Conservation (phyloP, 768 basidiomycete species). For the Auricularia heimuer region DNA sequence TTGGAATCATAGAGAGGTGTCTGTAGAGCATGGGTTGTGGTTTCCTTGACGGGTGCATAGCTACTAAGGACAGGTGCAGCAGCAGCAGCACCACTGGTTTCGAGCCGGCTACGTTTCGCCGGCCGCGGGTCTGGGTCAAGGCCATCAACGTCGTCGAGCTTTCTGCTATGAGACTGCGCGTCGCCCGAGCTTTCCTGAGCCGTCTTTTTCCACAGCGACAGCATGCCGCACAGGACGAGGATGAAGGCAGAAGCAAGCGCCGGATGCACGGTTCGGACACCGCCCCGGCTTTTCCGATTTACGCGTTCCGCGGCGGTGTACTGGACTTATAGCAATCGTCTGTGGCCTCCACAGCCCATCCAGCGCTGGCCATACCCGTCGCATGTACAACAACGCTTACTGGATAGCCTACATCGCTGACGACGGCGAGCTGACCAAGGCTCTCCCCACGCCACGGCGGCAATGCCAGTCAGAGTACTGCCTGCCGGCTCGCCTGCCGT, state of each 20-base stretch:
- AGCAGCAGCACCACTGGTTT: not conserved
- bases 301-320: too few relatives aligned
- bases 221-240: not conserved
- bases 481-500: slow-evolving; percentile 61
- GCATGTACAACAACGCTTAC: not conserved
- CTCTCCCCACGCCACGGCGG: slow-evolving; percentile 22
- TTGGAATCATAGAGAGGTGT: not conserved
- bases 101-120: not conserved
- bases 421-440: not conserved
- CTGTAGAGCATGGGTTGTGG: not conserved
- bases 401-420: not conserved
- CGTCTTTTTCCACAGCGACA: not conserved
- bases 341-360: too few relatives aligned
- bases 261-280: not conserved
- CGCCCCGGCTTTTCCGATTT: too few relatives aligned
- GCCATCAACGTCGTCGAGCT: not conserved
- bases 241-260: not conserved
- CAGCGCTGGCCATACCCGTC: too few relatives aligned
- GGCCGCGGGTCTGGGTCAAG: not conserved
- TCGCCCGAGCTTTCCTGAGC: not conserved
- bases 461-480: slow-evolving; percentile 43
- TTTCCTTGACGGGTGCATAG: not conserved
- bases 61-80: not conserved
- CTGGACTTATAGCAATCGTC: too few relatives aligned
- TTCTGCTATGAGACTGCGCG: not conserved